These are phyloP conservation scores for Salicornia ramosissima DNA, from an alignment of 148 eudicot genomes.

Conservation along the genomic window DNA sequence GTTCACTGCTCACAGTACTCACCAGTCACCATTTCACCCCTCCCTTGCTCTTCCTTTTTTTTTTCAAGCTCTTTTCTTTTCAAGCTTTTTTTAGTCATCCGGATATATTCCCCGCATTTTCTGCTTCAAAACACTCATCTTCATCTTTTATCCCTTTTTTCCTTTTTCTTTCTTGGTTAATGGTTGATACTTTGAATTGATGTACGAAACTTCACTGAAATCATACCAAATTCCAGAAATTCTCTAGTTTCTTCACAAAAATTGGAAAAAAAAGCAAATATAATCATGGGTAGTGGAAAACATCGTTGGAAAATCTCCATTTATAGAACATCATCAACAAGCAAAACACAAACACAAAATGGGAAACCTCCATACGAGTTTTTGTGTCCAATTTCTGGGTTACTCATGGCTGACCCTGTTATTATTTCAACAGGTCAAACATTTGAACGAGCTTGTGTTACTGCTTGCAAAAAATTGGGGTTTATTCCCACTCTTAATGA, in stretches of 20 bases:
- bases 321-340: slow-evolving; percentile 31
- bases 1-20: too few relatives aligned
- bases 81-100: too few relatives aligned
- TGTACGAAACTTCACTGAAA: not conserved
- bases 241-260: too few relatives aligned
- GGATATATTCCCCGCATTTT: too few relatives aligned
- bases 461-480: slow-evolving; percentile 47
- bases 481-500: slow-evolving; percentile 43
- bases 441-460: slow-evolving; percentile 67
- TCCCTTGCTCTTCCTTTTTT: too few relatives aligned
- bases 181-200: not conserved
- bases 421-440: slow-evolving; percentile 83
- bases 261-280: not conserved
- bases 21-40: too few relatives aligned
- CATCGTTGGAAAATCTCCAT: slow-evolving; percentile 60
- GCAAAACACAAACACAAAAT: not conserved
- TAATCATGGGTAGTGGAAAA: slow-evolving; percentile 46
- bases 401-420: slow-evolving; percentile 83
- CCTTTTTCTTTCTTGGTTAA: not conserved
- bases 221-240: not conserved
- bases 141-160: not conserved
- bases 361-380: slow-evolving; percentile 35
- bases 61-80: too few relatives aligned
- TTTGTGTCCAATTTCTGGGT: slow-evolving; percentile 61
- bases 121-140: not conserved